Conservation (phyloP, 768 basidiomycete genomes). For the Boletus sp. region DNA sequence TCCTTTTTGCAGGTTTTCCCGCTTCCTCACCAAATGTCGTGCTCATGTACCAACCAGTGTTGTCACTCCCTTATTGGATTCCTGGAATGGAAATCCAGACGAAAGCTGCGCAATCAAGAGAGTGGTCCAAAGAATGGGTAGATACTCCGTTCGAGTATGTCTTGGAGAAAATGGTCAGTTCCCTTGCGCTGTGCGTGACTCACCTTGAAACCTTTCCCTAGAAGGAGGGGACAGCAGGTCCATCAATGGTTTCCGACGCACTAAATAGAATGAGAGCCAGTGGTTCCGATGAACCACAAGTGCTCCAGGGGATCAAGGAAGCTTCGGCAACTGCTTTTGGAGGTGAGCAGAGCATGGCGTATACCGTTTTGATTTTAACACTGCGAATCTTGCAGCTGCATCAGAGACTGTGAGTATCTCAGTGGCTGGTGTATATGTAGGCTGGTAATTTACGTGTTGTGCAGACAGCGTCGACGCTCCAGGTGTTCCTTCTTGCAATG, state of each 20-base stretch:
- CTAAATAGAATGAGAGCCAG: slow-evolving; percentile 4
- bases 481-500: slow-evolving; percentile 36
- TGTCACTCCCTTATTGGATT: slow-evolving; percentile 25
- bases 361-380: neutral
- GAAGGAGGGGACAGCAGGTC: slow-evolving; percentile 12
- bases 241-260: slow-evolving; percentile 17
- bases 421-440: neutral
- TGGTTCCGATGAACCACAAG: neutral
- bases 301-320: slow-evolving; percentile 16
- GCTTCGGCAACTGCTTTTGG: slow-evolving; percentile 18
- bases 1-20: slow-evolving; percentile 4
- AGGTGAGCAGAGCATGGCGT: slow-evolving; percentile 6
- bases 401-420: slow-evolving; percentile 16
- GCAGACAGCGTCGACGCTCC: slow-evolving; percentile 26
- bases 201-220: neutral
- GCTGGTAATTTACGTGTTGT: neutral
- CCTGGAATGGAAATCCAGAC: slow-evolving; percentile 30
- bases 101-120: slow-evolving; percentile 17
- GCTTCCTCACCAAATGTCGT: neutral
- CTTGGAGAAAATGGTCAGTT: slow-evolving; percentile 13
- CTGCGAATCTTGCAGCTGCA: slow-evolving; percentile 4
- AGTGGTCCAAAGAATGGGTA: slow-evolving; percentile 19
- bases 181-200: neutral
- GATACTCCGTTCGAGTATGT: slow-evolving; percentile 19
- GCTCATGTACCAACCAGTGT: slow-evolving; percentile 18